Evolutionary conservation across 2,329 filamentous ascomycete species (phyloP).

Genomic region (Penicillium brasilianum): DNA sequence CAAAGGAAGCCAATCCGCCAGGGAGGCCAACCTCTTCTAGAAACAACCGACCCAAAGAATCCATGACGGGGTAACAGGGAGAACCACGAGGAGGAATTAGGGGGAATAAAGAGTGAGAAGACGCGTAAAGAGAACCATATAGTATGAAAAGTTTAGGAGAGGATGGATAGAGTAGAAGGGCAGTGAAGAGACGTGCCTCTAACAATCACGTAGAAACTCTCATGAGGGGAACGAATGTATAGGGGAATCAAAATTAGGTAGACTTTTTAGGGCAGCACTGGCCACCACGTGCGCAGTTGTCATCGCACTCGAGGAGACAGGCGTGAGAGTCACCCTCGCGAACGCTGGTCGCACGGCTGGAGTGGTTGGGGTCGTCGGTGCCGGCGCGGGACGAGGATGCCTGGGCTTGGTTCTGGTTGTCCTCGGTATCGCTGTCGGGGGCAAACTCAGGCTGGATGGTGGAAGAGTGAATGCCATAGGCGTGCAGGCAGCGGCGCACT

Average conservation of each 20-base stretch:
- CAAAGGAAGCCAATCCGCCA: background rate
- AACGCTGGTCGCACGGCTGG: constrained; percentile 45
- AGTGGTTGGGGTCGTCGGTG: constrained; percentile 25
- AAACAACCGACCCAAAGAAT: background rate
- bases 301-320: constrained; percentile 55
- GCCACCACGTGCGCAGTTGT: constrained; percentile 47
- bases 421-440: constrained; percentile 44
- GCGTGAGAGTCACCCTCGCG: constrained; percentile 45
- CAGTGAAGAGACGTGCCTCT: constrained; percentile 11
- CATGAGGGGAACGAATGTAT: background rate
- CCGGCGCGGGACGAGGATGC: constrained; percentile 29
- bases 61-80: background rate
- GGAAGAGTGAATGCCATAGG: constrained; percentile 93
- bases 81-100: background rate
- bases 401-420: constrained; percentile 26
- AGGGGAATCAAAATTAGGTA: constrained; percentile 21
- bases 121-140: background rate
- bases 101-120: background rate
- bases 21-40: constrained; percentile 2
- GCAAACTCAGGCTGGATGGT: constrained; percentile 92
- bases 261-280: constrained; percentile 50
- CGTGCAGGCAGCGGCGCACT: constrained; percentile 87
- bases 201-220: background rate
- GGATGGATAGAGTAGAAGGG: constrained; percentile 1
- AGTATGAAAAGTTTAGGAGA: background rate